Conservation (phyloP, 2,329 filamentous ascomycete genomes). For the Talaromyces sp. region DNA sequence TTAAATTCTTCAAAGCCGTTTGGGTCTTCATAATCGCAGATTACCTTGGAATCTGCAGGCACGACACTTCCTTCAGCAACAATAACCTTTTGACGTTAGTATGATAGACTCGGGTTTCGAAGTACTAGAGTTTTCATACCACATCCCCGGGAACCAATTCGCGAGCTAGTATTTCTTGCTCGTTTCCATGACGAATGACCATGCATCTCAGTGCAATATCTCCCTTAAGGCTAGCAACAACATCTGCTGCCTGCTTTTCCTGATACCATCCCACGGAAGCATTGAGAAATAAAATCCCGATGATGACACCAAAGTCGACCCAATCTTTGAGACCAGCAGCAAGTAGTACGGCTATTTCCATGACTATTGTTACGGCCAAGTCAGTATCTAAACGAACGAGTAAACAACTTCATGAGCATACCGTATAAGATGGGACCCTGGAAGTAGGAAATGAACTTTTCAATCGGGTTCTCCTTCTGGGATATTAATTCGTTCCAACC, state of each 20-base stretch:
- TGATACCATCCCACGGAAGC: slow-evolving; percentile 75
- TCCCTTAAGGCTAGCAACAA: slow-evolving; percentile 69
- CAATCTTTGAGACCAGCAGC: slow-evolving; percentile 69
- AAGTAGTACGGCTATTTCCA: slow-evolving; percentile 70
- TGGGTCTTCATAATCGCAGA: slow-evolving; percentile 65
- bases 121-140: slow-evolving; percentile 40
- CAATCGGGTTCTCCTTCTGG: slow-evolving; percentile 71
- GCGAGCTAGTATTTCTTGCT: slow-evolving; percentile 63
- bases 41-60: slow-evolving; percentile 64
- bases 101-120: neutral
- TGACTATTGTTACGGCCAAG: slow-evolving; percentile 40
- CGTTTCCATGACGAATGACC: slow-evolving; percentile 61
- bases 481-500: slow-evolving; percentile 71
- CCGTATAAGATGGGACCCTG: slow-evolving; percentile 70
- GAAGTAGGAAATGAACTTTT: slow-evolving; percentile 71
- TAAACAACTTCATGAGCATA: slow-evolving; percentile 26
- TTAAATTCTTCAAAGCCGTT: slow-evolving; percentile 64
- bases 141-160: slow-evolving; percentile 75
- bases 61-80: slow-evolving; percentile 68
- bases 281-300: slow-evolving; percentile 69
- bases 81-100: slow-evolving; percentile 47
- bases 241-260: slow-evolving; percentile 74
- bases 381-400: neutral
- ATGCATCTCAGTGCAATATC: slow-evolving; percentile 71
- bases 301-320: slow-evolving; percentile 74